A percentile compares a stretch with the other conserved stretches of the same genome.
phyloP scores from a whole-genome alignment of 495 filamentous ascomycete species.

The Lasiosphaeria miniovina region DNA sequence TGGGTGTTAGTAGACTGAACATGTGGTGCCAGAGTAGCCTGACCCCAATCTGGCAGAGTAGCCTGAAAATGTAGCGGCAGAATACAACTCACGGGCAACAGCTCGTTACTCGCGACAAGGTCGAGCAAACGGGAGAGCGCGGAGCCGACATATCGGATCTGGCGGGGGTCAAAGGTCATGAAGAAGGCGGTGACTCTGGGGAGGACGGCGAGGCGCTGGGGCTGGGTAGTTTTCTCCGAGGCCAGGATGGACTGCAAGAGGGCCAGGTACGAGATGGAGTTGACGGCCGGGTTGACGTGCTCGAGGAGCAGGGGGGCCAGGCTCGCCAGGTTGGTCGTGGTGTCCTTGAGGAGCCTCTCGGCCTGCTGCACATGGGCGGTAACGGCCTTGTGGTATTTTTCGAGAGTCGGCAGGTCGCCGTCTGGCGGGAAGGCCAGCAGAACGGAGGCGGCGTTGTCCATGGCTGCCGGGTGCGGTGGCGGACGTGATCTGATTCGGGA shows the following conservation, averaged over 20 bases:
- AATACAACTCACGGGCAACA: conserved; percentile 36
- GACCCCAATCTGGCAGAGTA: too few relatives aligned
- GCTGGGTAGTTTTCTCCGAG: conserved; percentile 14
- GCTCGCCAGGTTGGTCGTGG: conserved; percentile 17
- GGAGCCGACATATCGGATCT: conserved; percentile 42
- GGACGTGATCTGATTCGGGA: too few relatives aligned
- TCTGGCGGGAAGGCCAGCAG: conserved; percentile 41
- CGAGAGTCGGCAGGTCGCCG: conserved; percentile 19
- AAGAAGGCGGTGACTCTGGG: conserved; percentile 39
- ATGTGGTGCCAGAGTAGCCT: too few relatives aligned
- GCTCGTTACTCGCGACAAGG: conserved; percentile 21
- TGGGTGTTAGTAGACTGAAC: too few relatives aligned
- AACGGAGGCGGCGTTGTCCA: conserved; percentile 37
- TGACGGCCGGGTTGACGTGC: conserved; percentile 36
- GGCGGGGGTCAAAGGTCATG: conserved; percentile 42
- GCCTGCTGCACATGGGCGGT: conserved; percentile 32
- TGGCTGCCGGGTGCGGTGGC: conserved; percentile 11
- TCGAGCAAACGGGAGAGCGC: conserved; percentile 31
- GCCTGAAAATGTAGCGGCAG: too few relatives aligned
- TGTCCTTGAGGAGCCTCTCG: conserved; percentile 31
- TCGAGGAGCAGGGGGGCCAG: conserved; percentile 31
- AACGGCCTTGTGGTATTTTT: conserved; percentile 28
- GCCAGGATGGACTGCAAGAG: conserved; percentile 33
- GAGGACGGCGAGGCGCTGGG: conserved; percentile 27
- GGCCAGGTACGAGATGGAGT: conserved; percentile 45